phyloP scores from a whole-genome alignment of 176 grass and related monocot species.

The Guadua angustifolia region DNA sequence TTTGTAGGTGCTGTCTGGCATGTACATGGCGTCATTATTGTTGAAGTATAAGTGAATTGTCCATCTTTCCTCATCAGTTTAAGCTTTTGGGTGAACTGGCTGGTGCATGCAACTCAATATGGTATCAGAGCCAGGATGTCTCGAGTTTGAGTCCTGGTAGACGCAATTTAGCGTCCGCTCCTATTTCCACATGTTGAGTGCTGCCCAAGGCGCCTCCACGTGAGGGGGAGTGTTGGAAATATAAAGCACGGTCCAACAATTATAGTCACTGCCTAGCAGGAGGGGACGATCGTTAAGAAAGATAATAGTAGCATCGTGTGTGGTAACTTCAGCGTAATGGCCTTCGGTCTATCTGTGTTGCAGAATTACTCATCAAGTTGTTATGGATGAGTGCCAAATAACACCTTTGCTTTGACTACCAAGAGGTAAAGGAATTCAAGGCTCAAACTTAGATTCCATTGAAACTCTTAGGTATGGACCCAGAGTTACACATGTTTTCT shows the following conservation, averaged over 20 bases:
- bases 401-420: conserved; percentile 29
- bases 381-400: conserved; percentile 30
- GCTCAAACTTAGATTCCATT: conserved; percentile 13
- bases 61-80: too few relatives aligned
- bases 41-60: too few relatives aligned
- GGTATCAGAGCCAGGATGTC: too few relatives aligned
- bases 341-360: conserved; percentile 26
- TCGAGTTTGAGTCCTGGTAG: too few relatives aligned
- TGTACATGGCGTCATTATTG: conserved; percentile 47
- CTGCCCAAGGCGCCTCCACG: too few relatives aligned
- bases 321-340: conserved; percentile 16
- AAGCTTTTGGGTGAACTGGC: too few relatives aligned
- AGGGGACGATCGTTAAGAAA: conserved; percentile 36
- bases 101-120: too few relatives aligned
- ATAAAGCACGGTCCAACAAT: too few relatives aligned
- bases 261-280: too few relatives aligned
- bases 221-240: too few relatives aligned
- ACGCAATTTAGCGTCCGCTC: too few relatives aligned
- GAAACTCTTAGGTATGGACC: neutral
- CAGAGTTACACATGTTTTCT: neutral
- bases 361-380: neutral
- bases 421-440: conserved; percentile 31
- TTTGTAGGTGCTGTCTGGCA: conserved; percentile 34
- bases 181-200: too few relatives aligned
- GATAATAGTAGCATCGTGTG: neutral